phyloP scores from a whole-genome alignment of 192 early-diverging fungal genomes.

The Mortierella claussenii region DNA sequence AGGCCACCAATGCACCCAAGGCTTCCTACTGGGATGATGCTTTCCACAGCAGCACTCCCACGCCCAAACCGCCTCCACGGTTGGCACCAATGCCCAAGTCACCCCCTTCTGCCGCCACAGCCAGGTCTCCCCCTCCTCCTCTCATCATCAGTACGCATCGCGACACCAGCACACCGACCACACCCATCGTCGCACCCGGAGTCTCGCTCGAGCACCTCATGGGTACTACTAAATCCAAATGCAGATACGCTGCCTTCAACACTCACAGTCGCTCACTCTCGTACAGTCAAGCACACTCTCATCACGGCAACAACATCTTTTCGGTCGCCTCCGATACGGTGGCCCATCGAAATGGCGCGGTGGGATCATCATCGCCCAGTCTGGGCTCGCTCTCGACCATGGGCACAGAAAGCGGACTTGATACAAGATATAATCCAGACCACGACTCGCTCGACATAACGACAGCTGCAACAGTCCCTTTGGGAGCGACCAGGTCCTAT shows the following conservation, averaged over 20 bases:
- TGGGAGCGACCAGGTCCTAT: not conserved
- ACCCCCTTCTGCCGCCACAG: constrained; percentile 10
- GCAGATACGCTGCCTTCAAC: constrained; percentile 24
- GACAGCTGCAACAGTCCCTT: too few species aligned
- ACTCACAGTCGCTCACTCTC: constrained; percentile 42
- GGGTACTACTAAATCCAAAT: constrained; percentile 14
- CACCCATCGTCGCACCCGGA: constrained; percentile 3
- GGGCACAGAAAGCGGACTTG: constrained; percentile 17
- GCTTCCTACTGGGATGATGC: constrained; percentile 35
- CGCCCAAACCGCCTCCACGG: constrained; percentile 36
- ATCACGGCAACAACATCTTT: constrained; percentile 49
- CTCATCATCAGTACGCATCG: constrained; percentile 9
- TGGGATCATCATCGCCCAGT: constrained; percentile 24
- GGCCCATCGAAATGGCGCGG: not conserved
- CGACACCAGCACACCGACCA: not conserved
- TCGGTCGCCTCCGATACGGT: constrained; percentile 1
- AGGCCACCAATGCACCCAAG: not conserved
- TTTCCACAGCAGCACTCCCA: constrained; percentile 31
- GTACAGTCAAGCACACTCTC: constrained; percentile 32
- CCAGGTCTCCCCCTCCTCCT: constrained; percentile 15
- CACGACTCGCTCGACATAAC: not conserved
- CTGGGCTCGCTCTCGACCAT: constrained; percentile 20
- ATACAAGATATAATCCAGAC: constrained; percentile 3
- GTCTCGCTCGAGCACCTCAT: constrained; percentile 10
- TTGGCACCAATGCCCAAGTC: constrained; percentile 46